phyloP scores from a whole-genome alignment of 345 rosid species.

The Gossypium arboreum region DNA sequence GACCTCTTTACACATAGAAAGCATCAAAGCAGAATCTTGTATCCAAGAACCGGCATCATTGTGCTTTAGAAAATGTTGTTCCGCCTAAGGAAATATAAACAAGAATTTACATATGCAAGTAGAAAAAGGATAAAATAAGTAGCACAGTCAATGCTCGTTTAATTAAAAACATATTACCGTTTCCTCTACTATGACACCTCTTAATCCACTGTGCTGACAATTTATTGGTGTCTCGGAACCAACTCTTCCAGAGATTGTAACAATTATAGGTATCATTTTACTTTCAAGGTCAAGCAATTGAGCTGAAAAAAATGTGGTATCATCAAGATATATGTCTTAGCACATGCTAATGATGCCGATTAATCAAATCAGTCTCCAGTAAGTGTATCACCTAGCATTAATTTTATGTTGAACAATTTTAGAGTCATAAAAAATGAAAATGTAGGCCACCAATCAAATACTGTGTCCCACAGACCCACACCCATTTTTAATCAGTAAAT shows the following conservation, averaged over 20 bases:
- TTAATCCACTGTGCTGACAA: conserved; percentile 71
- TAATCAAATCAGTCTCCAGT: background rate
- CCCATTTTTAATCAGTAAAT: background rate
- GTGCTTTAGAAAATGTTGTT: conserved; percentile 86
- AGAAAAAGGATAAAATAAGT: background rate
- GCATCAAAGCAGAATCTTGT: conserved; percentile 89
- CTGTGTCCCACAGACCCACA: background rate
- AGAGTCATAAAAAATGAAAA: background rate
- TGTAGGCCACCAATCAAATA: background rate
- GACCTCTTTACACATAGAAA: conserved; percentile 93
- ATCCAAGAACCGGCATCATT: conserved; percentile 99
- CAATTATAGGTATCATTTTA: conserved; percentile 65
- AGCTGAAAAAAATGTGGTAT: conserved; percentile 40
- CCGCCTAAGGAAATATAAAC: conserved; percentile 58
- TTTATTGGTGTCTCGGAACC: conserved; percentile 83
- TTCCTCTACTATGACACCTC: conserved; percentile 77
- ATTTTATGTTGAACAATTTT: background rate
- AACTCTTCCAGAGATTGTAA: conserved; percentile 73
- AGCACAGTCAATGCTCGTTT: background rate
- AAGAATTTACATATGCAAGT: background rate
- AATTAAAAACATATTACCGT: conserved; percentile 39
- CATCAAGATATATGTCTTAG: conserved; percentile 7
- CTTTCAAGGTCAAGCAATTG: conserved; percentile 71
- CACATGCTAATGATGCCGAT: background rate
- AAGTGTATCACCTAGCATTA: background rate